Conservation (phyloP, 192 early-diverging fungal species). For the Diversispora eburnea region DNA sequence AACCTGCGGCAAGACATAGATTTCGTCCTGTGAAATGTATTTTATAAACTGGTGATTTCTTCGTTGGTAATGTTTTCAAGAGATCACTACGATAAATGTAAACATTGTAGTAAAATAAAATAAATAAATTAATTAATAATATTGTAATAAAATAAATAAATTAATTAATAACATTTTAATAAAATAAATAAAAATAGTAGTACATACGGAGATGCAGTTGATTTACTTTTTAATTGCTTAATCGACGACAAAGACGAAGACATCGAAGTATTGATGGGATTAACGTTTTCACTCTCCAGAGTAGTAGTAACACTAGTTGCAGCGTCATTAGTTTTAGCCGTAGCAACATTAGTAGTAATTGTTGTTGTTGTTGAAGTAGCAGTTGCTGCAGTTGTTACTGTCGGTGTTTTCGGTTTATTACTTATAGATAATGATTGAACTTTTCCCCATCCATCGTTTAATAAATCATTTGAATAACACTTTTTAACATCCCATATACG, state of each 20-base stretch:
- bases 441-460: background rate
- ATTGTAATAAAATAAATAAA: background rate
- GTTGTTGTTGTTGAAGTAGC: too few species aligned
- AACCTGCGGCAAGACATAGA: constrained; percentile 79
- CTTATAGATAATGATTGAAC: constrained; percentile 74
- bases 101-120: too few species aligned
- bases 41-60: constrained; percentile 82
- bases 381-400: background rate
- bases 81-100: constrained; percentile 45
- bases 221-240: too few species aligned
- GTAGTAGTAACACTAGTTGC: too few species aligned
- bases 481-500: constrained; percentile 87
- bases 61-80: constrained; percentile 79
- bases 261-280: too few species aligned
- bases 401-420: constrained; percentile 49
- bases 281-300: too few species aligned
- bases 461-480: constrained; percentile 27
- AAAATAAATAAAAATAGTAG: too few species aligned
- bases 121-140: too few species aligned
- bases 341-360: too few species aligned
- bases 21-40: constrained; percentile 55
- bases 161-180: background rate
- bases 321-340: too few species aligned
- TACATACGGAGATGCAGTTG: too few species aligned
- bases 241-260: too few species aligned